Percentiles rank a stretch among this genome's conserved stretches.
Evolutionary conservation across 1,139 yeast species (phyloP).

Genomic region (Petasospora rhodanensis): DNA sequence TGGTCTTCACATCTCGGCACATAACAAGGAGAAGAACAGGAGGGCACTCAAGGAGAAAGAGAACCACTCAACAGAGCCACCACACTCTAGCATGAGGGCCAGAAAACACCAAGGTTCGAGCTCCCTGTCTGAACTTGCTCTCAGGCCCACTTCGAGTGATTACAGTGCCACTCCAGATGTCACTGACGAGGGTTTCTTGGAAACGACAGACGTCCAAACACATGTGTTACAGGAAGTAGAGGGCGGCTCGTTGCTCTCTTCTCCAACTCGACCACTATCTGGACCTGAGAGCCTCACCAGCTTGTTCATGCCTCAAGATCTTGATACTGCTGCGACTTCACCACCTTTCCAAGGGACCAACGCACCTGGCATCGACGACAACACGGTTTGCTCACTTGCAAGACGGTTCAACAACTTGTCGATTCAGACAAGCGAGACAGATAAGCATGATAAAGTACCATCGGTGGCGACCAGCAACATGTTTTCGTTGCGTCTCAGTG

Average conservation of each 20-base stretch:
- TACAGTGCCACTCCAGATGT: conserved; percentile 11
- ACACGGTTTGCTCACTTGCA: conserved; percentile 1
- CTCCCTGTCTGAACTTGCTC: conserved; percentile 4
- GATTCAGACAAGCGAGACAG: neutral
- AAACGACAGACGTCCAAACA: conserved; percentile 1
- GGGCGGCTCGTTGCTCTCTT: too few species aligned
- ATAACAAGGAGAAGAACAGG: neutral
- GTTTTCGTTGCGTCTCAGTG: conserved; percentile 3
- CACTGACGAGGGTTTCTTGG: too few species aligned
- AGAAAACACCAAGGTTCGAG: neutral
- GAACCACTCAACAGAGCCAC: too few species aligned
- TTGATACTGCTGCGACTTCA: too few species aligned
- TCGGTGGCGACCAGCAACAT: too few species aligned
- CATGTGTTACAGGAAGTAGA: too few species aligned
- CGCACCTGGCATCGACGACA: too few species aligned
- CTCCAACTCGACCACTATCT: too few species aligned
- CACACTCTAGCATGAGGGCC: too few species aligned
- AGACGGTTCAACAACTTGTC: conserved; percentile 1
- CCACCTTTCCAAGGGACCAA: too few species aligned
- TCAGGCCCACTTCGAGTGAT: conserved; percentile 9
- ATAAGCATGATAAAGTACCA: neutral
- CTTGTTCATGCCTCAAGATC: too few species aligned
- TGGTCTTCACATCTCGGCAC: neutral
- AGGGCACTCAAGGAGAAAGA: neutral
- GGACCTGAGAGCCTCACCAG: too few species aligned